Percentiles rank a stretch among this genome's conserved stretches.
These are phyloP conservation scores for Botrytis pseudocinerea DNA, from an alignment of 2,329 filamentous ascomycete species.

Conservation along the genomic window DNA sequence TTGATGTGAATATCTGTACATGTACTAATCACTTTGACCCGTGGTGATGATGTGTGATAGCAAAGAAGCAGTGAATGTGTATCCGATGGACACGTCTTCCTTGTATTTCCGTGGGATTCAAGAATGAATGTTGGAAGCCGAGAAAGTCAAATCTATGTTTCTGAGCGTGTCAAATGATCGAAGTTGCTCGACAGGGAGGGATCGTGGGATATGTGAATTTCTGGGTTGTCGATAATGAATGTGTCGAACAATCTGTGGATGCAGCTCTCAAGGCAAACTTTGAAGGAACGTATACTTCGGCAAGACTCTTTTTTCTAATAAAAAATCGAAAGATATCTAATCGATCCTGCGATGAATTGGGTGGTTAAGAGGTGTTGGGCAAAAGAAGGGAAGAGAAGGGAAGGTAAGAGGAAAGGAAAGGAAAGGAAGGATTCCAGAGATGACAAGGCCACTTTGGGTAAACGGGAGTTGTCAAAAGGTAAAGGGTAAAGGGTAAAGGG, in stretches of 20 bases:
- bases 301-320: neutral
- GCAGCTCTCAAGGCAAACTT: constrained; percentile 25
- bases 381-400: constrained; percentile 3
- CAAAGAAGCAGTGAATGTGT: constrained; percentile 1
- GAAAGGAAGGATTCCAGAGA: neutral
- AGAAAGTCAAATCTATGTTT: neutral
- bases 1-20: neutral
- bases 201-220: constrained; percentile 20
- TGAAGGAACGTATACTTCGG: constrained; percentile 32
- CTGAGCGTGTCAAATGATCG: neutral
- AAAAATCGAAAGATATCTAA: constrained; percentile 23
- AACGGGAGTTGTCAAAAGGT: neutral
- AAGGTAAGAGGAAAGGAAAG: neutral
- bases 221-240: constrained; percentile 35
- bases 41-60: neutral
- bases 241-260: constrained; percentile 36
- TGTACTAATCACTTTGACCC: neutral
- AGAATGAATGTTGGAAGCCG: constrained; percentile 8
- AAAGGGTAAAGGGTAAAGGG: neutral
- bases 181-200: constrained; percentile 12
- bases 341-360: constrained; percentile 34
- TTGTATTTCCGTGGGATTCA: neutral
- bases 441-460: constrained; percentile 10
- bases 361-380: constrained; percentile 25
- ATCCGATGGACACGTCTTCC: neutral